Evolutionary conservation across 1,284 basidiomycete species (phyloP).

Genomic region (Cutaneotrichosporon cavernicola): DNA sequence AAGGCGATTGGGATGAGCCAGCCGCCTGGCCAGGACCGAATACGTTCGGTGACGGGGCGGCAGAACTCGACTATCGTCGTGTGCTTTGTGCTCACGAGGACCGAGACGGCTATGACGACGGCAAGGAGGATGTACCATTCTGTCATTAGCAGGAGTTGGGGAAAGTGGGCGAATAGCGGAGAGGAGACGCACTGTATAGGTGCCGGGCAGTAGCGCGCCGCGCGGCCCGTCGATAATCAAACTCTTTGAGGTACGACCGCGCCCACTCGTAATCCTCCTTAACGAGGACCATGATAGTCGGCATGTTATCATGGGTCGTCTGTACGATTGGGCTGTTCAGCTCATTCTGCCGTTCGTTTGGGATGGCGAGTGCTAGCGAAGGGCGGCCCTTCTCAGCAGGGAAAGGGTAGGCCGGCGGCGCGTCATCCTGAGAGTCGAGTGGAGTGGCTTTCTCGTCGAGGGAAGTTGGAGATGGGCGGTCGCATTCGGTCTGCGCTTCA

Average conservation of each 20-base stretch:
- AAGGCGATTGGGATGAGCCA: slow-evolving; percentile 45
- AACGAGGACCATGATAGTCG: slow-evolving; percentile 19
- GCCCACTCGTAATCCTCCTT: slow-evolving; percentile 34
- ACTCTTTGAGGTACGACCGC: slow-evolving; percentile 32
- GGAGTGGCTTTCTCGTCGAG: neutral
- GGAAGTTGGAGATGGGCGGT: neutral
- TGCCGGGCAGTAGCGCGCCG: slow-evolving; percentile 27
- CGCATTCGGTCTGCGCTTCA: neutral
- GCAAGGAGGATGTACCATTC: slow-evolving; percentile 47
- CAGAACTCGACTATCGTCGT: slow-evolving; percentile 42
- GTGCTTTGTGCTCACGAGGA: slow-evolving; percentile 43
- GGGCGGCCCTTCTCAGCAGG: neutral
- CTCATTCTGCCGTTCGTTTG: too few species aligned
- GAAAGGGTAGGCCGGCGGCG: neutral
- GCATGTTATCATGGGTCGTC: neutral
- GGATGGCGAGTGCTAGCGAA: neutral
- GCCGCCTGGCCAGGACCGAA: slow-evolving; percentile 44
- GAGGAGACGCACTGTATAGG: slow-evolving; percentile 38
- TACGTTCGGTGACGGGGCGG: slow-evolving; percentile 34
- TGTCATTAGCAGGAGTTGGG: slow-evolving; percentile 18
- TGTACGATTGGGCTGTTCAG: slow-evolving; percentile 7
- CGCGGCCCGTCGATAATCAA: slow-evolving; percentile 33
- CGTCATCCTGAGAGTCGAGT: neutral
- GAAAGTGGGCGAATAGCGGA: neutral
- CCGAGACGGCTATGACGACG: slow-evolving; percentile 37